Evolutionary conservation across 495 filamentous ascomycete genomes (phyloP).

Genomic region (Lasiosphaeria miniovina): DNA sequence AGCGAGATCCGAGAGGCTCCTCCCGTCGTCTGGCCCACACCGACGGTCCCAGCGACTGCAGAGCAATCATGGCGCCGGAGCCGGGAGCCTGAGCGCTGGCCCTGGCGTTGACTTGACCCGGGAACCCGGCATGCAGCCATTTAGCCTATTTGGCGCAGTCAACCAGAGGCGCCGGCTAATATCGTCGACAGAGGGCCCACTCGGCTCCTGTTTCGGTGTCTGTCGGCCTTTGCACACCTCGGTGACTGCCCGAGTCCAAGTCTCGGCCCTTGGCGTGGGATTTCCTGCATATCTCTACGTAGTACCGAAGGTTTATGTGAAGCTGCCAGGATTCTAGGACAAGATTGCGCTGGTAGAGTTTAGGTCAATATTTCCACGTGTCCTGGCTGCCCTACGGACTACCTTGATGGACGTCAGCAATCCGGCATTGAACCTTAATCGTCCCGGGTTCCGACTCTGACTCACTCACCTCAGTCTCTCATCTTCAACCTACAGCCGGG

Average conservation of each 20-base stretch:
- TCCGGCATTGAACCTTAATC: too few relatives aligned
- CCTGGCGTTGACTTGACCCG: constrained; percentile 26
- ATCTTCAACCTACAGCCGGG: too few relatives aligned
- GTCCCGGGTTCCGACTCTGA: too few relatives aligned
- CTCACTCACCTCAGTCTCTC: too few relatives aligned
- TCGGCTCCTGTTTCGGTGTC: neutral
- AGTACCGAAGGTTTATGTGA: too few relatives aligned
- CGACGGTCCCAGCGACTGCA: constrained; percentile 2
- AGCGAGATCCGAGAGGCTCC: too few relatives aligned
- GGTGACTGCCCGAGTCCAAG: neutral
- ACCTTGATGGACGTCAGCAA: too few relatives aligned
- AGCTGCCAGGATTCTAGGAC: too few relatives aligned
- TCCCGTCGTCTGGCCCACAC: constrained; percentile 5
- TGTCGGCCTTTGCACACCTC: neutral
- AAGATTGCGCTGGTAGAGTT: too few relatives aligned
- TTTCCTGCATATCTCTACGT: constrained; percentile 10
- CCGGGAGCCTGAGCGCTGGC: constrained; percentile 8
- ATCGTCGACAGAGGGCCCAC: constrained; percentile 21
- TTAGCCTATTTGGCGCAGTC: constrained; percentile 30
- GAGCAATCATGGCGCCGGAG: constrained; percentile 1
- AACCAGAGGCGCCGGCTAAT: constrained; percentile 32
- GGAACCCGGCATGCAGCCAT: constrained; percentile 30
- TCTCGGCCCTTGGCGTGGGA: neutral
- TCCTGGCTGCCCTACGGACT: too few relatives aligned
- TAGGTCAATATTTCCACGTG: too few relatives aligned